Evolutionary conservation across 805 yeast genomes (phyloP).

Genomic region (Groenewaldozyma salmanticensis): DNA sequence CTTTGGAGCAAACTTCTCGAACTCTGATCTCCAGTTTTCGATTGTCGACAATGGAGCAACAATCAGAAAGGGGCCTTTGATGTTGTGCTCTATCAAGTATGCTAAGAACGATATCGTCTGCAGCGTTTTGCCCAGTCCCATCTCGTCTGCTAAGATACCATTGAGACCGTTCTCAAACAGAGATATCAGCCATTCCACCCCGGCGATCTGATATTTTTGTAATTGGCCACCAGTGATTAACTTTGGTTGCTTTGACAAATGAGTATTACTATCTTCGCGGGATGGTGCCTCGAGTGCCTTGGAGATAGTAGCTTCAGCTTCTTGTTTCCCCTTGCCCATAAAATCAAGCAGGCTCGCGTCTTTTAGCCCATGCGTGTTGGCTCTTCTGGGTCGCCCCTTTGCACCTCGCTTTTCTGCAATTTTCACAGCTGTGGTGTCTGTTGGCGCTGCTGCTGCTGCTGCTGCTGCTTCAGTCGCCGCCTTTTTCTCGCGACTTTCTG

Average conservation of each 20-base stretch:
- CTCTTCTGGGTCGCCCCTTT: conserved; percentile 2
- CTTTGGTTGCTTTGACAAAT: conserved; percentile 38
- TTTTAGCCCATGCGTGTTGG: background rate
- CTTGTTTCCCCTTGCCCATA: conserved; percentile 11
- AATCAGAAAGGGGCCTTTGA: conserved; percentile 76
- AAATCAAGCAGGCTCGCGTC: conserved; percentile 6
- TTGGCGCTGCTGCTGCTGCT: conserved; percentile 1
- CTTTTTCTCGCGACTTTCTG: conserved; percentile 3
- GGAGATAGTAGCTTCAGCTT: conserved; percentile 6
- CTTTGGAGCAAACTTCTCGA: conserved; percentile 55
- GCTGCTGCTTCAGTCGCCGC: conserved; percentile 10
- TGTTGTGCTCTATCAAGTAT: conserved; percentile 59
- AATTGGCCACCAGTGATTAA: conserved; percentile 47
- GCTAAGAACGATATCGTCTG: conserved; percentile 84
- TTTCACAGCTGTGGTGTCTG: too few species aligned
- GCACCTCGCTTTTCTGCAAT: conserved; percentile 4
- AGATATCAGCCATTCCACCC: conserved; percentile 83
- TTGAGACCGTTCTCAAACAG: conserved; percentile 88
- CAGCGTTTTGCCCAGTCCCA: conserved; percentile 93
- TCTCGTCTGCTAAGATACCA: conserved; percentile 94
- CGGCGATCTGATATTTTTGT: conserved; percentile 82
- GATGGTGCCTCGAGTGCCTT: background rate
- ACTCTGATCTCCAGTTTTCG: conserved; percentile 74
- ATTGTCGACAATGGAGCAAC: conserved; percentile 93
- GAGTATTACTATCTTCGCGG: background rate